These are phyloP conservation scores for Prunus campanulata DNA, from an alignment of 306 rosid genomes.

Conservation along the genomic window DNA sequence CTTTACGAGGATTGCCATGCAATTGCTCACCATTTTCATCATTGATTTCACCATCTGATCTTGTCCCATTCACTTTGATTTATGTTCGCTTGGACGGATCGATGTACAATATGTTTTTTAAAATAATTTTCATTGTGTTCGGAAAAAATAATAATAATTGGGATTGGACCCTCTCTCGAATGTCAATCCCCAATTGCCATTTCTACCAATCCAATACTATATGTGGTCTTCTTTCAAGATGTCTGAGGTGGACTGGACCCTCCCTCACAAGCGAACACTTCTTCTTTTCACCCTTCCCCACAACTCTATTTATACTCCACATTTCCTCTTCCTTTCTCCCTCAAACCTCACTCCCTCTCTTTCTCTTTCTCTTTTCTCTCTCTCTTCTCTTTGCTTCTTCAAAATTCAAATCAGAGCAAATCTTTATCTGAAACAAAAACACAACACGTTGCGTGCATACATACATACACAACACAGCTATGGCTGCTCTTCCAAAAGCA, in stretches of 20 bases:
- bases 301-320: slow-evolving; percentile 57
- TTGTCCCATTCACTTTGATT: neutral
- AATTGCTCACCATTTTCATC: neutral
- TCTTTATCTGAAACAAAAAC: neutral
- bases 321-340: slow-evolving; percentile 24
- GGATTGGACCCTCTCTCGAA: neutral
- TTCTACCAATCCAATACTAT: slow-evolving; percentile 50
- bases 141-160: neutral
- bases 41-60: neutral
- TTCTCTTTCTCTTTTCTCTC: neutral
- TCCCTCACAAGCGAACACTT: neutral
- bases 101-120: neutral
- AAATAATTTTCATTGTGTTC: neutral
- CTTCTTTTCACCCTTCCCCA: slow-evolving; percentile 2
- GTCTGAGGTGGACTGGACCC: too few relatives aligned
- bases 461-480: slow-evolving; percentile 25
- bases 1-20: neutral
- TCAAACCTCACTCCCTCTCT: slow-evolving; percentile 22
- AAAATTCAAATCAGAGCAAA: neutral
- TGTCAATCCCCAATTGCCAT: slow-evolving; percentile 35
- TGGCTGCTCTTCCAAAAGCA: slow-evolving; percentile 49
- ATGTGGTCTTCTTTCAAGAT: slow-evolving; percentile 37
- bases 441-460: neutral
- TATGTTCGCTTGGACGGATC: neutral
- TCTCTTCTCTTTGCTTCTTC: neutral